Conservation (phyloP, 345 rosid genomes). For the Clausena lansium region DNA sequence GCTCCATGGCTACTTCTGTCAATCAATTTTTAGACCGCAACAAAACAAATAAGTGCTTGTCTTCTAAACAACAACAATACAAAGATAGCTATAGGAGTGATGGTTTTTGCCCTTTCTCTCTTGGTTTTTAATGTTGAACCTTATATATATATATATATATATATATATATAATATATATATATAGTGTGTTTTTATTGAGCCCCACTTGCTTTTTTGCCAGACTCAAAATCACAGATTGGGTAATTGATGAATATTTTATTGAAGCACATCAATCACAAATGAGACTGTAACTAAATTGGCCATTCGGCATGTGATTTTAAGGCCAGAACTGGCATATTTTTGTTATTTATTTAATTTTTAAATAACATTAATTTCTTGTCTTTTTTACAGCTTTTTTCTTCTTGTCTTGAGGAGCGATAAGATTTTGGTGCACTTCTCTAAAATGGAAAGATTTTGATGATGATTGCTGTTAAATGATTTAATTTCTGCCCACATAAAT, state of each 20-base stretch:
- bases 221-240: not conserved
- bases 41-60: conserved; percentile 18
- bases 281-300: not conserved
- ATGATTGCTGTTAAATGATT: not conserved
- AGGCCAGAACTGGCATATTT: not conserved
- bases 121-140: not conserved
- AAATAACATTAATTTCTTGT: too few species aligned
- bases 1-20: conserved; percentile 27
- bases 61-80: not conserved
- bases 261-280: not conserved
- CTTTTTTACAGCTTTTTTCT: too few species aligned
- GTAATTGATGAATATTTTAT: not conserved
- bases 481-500: not conserved
- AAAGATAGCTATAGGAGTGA: not conserved
- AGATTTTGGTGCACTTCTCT: not conserved
- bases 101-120: not conserved
- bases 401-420: not conserved
- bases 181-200: not conserved
- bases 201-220: conserved; percentile 14
- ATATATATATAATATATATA: not conserved
- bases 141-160: not conserved
- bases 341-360: too few species aligned
- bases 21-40: conserved; percentile 33
- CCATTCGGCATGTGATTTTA: not conserved
- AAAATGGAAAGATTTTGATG: not conserved